Base-by-base conservation (phyloP, 768 basidiomycete species). In the Ramaria sp. region DNA sequence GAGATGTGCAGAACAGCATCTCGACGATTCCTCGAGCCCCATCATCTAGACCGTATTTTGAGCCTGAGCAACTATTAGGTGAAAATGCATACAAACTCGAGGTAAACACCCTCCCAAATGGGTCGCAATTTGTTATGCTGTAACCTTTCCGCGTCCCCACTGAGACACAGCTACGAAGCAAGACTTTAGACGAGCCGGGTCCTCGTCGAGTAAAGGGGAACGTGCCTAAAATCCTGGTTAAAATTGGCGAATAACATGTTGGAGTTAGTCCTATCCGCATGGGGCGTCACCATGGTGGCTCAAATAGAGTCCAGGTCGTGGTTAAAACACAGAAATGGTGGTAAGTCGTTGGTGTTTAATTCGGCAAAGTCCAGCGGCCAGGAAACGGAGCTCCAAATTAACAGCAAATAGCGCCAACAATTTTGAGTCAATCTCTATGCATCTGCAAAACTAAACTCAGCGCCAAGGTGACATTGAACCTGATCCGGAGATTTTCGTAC, bases 1-100 rank as follows among this genome's bases (percentile, higher is more conserved):
- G 79, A 20, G 93, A 96, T 5, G 96, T 99, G 71, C 94, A 97
- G 73, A 99, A 99, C 56, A 99, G 76, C 96, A 99, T 99, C 70
- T 99, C 96, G 15, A 97, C 95, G 58, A 96, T 96, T 22, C 93
- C 92, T 16, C 88, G 79, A 1, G 95, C 90, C 7, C 95, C 94
- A 56, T 97, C 93, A 62, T 87, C 95, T 91, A 34, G 1, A 1
- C 24, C 42, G 24, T n/a, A 28, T 49, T 25, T 48, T 7, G n/a
- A 20, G 43, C 49, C 12, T 34, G 28, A 43, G 41, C 7, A 54
- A 55, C 28, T 10, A 42, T 22, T 38, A 10, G 25, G 44, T 20
- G 32, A 34, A 38, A 18, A 37, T 48, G 43, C 16, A 52, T 42
- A 78, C 90, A 65, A 65, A 94, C 93, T 92, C 79, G 85, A 87